Conservation (phyloP, 169 alveolate species). For the Cryptosporidium sp. region DNA sequence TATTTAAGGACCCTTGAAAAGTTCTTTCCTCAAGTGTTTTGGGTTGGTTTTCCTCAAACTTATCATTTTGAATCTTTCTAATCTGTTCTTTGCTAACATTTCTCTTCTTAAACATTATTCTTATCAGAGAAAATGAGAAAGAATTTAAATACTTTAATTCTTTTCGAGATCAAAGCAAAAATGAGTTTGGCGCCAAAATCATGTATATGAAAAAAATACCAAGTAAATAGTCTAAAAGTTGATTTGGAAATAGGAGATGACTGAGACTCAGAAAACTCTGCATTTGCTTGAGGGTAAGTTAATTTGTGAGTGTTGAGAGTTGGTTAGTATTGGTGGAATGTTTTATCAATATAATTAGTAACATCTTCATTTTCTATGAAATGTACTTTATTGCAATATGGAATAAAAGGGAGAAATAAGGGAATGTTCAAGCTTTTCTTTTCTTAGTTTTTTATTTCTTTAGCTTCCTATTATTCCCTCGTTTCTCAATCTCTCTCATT, state of each 20-base stretch:
- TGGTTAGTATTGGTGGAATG: not conserved
- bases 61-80: not conserved
- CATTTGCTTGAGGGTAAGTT: conserved; percentile 57
- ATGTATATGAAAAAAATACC: not conserved
- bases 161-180: not conserved
- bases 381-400: not conserved
- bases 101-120: conserved; percentile 52
- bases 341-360: no score
- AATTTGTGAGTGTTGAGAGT: not conserved
- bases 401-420: not conserved
- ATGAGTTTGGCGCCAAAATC: conserved; percentile 12
- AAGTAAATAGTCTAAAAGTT: not conserved
- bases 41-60: not conserved
- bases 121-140: not conserved
- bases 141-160: not conserved
- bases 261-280: conserved; percentile 59
- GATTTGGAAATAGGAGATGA: conserved; percentile 6
- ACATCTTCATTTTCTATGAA: not conserved
- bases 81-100: conserved; percentile 12
- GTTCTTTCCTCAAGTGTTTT: not conserved
- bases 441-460: no score
- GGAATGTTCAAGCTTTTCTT: no score
- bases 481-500: no score
- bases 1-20: not conserved
- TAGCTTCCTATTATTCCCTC: no score